Conservation (phyloP, 192 early-diverging fungal species). For the Coemansia sp. region DNA sequence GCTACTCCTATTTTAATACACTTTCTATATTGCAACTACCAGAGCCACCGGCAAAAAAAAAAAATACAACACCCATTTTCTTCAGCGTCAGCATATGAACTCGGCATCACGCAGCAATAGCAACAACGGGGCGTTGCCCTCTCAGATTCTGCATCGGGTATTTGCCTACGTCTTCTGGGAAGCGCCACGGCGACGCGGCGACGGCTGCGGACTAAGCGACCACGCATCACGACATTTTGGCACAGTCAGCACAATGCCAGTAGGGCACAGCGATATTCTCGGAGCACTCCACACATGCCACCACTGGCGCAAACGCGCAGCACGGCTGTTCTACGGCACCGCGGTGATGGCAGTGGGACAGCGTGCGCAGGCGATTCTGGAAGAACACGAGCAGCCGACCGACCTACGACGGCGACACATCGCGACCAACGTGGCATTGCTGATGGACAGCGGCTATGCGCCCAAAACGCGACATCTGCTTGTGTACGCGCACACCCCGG, state of each 20-base stretch:
- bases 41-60: too few relatives aligned
- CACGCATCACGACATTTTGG: constrained; percentile 8
- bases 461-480: constrained; percentile 26
- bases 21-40: too few relatives aligned
- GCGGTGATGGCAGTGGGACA: constrained; percentile 19
- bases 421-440: constrained; percentile 28
- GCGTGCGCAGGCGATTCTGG: neutral
- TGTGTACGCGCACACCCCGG: constrained; percentile 1
- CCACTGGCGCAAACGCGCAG: constrained; percentile 35
- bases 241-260: constrained; percentile 16
- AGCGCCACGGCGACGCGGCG: neutral
- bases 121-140: constrained; percentile 10
- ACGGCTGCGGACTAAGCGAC: constrained; percentile 9
- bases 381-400: constrained; percentile 9
- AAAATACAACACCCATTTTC: too few relatives aligned
- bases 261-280: constrained; percentile 23
- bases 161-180: constrained; percentile 45
- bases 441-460: constrained; percentile 45
- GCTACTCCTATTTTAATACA: too few relatives aligned
- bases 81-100: neutral
- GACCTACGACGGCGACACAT: neutral
- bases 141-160: constrained; percentile 17
- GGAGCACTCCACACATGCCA: constrained; percentile 16
- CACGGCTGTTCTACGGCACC: constrained; percentile 38
- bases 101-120: neutral